Base-by-base conservation (phyloP, 176 grass and related monocot species). In the Chrysopogon serrulatus region DNA sequence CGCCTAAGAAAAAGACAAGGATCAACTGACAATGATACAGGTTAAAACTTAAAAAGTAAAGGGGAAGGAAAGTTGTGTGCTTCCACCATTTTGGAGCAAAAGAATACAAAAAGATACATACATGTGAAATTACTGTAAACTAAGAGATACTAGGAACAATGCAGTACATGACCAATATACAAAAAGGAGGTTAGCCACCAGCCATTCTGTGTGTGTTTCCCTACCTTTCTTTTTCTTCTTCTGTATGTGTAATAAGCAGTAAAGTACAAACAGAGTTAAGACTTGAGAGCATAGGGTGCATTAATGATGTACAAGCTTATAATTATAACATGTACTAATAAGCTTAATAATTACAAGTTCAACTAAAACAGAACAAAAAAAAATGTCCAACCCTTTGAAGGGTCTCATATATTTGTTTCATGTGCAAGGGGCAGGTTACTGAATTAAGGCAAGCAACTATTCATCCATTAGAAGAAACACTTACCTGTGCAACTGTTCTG, bases 401-500 rank as follows among this genome's bases (percentile, higher is more conserved):
- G 34, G 69, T 47, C 60, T 66, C 68, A 73, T 73, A 7, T 44
- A 27, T 11, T 83, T 83, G 68, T 34, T 31, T n/a, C n/a, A 26
- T 69, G 63, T 41, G 43, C n/a, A 68, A 76, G 31, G 54, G 16
- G 7, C 15, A 65, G 21, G 26, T 43, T 79, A 73, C 19, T 61
- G 35, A 61, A 88, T 77, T 67, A 49, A 74, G 31, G 21, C 72
- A 74, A 79, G 37, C 30, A 65, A 4, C 24, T 79, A 48, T 64
- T 42, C 40, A 60, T 76, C n/a, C 24, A n/a, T 72, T 67, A 3
- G 48, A 82, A 40, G 41, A 79, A 63, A 79, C 37, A 86, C 96
- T 90, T 85, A 95, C 93, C 83, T 98, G 89, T 95, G 91, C 77
- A 98, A 84, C 65, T 98, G 96, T 40, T 93, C 85, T 34, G 85